These are phyloP conservation scores for Hydnum rufescens DNA, from an alignment of 768 basidiomycete species.

Conservation along the genomic window DNA sequence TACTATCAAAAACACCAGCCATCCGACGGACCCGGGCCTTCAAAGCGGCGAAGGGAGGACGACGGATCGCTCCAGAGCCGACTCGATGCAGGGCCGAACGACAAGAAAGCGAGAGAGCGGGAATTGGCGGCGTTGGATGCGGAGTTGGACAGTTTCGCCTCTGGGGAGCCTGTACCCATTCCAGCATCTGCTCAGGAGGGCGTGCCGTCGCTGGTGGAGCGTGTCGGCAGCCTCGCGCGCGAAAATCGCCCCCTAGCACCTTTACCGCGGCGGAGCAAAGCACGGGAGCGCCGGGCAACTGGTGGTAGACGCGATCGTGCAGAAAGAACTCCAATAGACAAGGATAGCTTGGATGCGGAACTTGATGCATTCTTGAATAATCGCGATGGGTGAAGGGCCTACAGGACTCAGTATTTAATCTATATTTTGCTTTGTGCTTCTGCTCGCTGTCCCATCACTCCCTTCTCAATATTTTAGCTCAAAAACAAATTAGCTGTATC, in stretches of 20 bases:
- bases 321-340: too few relatives aligned
- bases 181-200: neutral
- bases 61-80: conserved; percentile 20
- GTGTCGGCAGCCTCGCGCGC: neutral
- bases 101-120: conserved; percentile 14
- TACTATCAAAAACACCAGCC: conserved; percentile 63
- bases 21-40: conserved; percentile 31
- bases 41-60: conserved; percentile 12
- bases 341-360: conserved; percentile 1
- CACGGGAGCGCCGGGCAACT: neutral
- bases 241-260: neutral
- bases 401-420: too few relatives aligned
- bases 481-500: too few relatives aligned
- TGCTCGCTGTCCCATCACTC: too few relatives aligned
- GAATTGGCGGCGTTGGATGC: conserved; percentile 47
- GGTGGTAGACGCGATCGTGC: too few relatives aligned
- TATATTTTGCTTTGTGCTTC: too few relatives aligned
- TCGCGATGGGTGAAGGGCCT: neutral
- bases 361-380: conserved; percentile 1
- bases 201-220: neutral
- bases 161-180: neutral
- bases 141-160: conserved; percentile 52
- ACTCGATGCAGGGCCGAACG: conserved; percentile 37
- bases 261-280: neutral
- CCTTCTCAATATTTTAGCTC: too few relatives aligned